Base-by-base conservation (phyloP, 2,329 filamentous ascomycete genomes). In the Cercospora zeae-maydis region DNA sequence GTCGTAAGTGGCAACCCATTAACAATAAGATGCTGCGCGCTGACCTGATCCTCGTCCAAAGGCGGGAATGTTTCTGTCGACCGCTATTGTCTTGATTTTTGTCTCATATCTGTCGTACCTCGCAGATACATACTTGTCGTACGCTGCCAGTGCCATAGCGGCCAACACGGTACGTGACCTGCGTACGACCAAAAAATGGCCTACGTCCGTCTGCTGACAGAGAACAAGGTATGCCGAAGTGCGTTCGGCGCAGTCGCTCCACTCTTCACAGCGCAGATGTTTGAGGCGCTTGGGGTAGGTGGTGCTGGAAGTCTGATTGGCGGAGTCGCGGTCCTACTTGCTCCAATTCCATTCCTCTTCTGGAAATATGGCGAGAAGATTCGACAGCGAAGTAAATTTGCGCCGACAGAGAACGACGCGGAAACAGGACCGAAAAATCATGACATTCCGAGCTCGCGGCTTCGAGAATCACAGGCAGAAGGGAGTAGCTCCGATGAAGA, bases 51-150 rank as follows among this genome's bases (percentile, higher is more conserved):
- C 64, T 81, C 24, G 8, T 33, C 11, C 30, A 16, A 34, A 59
- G 56, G 79, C 78, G 3, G 80, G 80, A 1, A 74, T 73, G 7
- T 78, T 80, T 58, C 72, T 82, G 1, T 64, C 75, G 1, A 73
- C 75, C 1, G 73, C 72, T 1, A 78, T 81, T 39, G 61, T 80
- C 10, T 72, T 81, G 39, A 76, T 80, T 27, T 84, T 86, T 66
- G 80, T 86, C 53, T 74, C 78, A 31, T 82, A 80, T 65, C 72
- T 84, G 39, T 85, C 82, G 62, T 84, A 84, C 60, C 75, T 85
- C 8, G 79, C 83, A 45, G 82, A 85, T 69, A 75, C 77, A 0
- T 84, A 84, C 61, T 75, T 66, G 31, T 74, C 76, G 74, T 78
- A 67, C 58, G 74, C 72, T 47, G 71, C 71, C 4, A 67, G 62